Evolutionary conservation across 495 filamentous ascomycete species (phyloP).

Genomic region (Paragyromitra xinjiangensis): DNA sequence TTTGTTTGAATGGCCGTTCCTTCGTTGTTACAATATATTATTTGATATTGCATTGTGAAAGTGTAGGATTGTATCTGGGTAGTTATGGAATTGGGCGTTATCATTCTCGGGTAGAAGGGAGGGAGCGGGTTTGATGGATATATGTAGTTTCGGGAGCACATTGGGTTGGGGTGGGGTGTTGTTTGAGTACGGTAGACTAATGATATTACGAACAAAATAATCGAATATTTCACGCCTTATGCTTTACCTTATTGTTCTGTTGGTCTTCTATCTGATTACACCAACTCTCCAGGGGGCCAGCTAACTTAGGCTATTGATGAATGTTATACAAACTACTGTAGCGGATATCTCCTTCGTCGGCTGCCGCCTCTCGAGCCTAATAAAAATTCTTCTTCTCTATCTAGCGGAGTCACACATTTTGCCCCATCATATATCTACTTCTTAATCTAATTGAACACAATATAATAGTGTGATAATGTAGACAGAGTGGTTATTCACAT

Average conservation of each 20-base stretch:
- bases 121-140: background rate
- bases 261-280: background rate
- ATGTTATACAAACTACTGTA: too few species aligned
- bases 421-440: too few species aligned
- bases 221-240: background rate
- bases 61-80: constrained; percentile 11
- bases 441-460: too few species aligned
- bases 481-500: too few species aligned
- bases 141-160: background rate
- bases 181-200: constrained; percentile 26
- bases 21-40: constrained; percentile 10
- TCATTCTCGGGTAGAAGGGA: constrained; percentile 12
- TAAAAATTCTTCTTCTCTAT: too few species aligned
- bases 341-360: too few species aligned
- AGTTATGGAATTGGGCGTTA: constrained; percentile 30
- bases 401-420: too few species aligned
- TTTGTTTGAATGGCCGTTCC: background rate
- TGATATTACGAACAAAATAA: constrained; percentile 16
- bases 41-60: constrained; percentile 10
- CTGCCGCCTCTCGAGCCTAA: too few species aligned
- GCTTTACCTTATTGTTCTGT: background rate
- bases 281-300: background rate
- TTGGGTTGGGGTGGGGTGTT: background rate
- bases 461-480: too few species aligned
- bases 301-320: too few species aligned